Evolutionary conservation across 352 stramenopile genomes (phyloP).

Genomic region (Pythium aphanidermatum): DNA sequence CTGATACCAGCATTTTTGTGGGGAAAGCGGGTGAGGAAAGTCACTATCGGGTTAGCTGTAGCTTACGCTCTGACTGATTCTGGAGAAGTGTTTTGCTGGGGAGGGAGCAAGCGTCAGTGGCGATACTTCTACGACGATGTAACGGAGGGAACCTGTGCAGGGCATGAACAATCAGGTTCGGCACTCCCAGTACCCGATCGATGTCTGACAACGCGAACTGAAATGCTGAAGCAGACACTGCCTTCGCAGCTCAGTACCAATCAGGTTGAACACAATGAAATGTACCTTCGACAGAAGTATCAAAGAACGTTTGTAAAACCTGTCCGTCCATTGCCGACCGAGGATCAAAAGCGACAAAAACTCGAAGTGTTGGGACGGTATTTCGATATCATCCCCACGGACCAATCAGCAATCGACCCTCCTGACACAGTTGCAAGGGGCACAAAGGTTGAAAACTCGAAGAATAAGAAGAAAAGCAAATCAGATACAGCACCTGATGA

Average conservation of each 20-base stretch:
- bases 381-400: slow-evolving; percentile 38
- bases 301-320: slow-evolving; percentile 42
- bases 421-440: neutral
- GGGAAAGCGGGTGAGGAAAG: slow-evolving; percentile 52
- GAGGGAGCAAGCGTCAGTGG: slow-evolving; percentile 61
- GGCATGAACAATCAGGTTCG: neutral
- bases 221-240: slow-evolving; percentile 55
- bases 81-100: slow-evolving; percentile 74
- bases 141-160: neutral
- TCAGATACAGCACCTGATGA: neutral
- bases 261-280: slow-evolving; percentile 23
- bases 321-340: slow-evolving; percentile 22
- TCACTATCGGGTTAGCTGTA: slow-evolving; percentile 42
- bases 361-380: slow-evolving; percentile 45
- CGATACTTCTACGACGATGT: slow-evolving; percentile 57
- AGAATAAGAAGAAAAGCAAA: neutral
- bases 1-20: slow-evolving; percentile 66
- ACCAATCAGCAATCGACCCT: slow-evolving; percentile 5
- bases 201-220: slow-evolving; percentile 43
- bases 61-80: slow-evolving; percentile 62
- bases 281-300: slow-evolving; percentile 44
- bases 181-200: slow-evolving; percentile 7
- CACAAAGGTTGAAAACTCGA: neutral
- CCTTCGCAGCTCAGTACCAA: slow-evolving; percentile 38
- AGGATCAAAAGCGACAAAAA: slow-evolving; percentile 38